Conservation (phyloP, 116 monocot genomes). For the Iris pallida region DNA sequence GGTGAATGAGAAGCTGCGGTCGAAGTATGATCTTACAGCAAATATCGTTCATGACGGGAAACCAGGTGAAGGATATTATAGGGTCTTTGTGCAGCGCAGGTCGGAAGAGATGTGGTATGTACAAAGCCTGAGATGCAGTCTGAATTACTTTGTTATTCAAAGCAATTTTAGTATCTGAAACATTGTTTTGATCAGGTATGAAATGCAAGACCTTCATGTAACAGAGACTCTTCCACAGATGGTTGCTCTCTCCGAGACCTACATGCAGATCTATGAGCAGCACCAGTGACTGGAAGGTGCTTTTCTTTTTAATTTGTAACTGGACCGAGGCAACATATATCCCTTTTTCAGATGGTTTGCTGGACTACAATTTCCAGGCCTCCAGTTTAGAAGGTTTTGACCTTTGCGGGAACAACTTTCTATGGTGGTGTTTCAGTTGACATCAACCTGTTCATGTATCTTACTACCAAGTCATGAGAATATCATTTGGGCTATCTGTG, state of each 20-base stretch:
- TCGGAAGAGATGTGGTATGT: constrained; percentile 92
- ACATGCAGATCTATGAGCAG: constrained; percentile 98
- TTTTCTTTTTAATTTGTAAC: too few relatives aligned
- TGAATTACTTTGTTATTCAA: too few relatives aligned
- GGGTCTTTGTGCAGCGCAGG: constrained; percentile 96
- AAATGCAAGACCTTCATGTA: constrained; percentile 96
- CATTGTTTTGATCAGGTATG: constrained; percentile 55
- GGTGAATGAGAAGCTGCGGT: constrained; percentile 53
- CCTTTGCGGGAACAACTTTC: too few relatives aligned
- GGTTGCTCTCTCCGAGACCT: constrained; percentile 92
- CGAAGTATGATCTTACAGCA: constrained; percentile 95
- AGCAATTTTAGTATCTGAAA: too few relatives aligned
- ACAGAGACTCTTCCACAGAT: constrained; percentile 96
- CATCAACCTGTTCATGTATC: too few relatives aligned
- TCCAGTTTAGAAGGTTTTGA: too few relatives aligned
- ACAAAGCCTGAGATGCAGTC: neutral
- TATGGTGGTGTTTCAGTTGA: too few relatives aligned
- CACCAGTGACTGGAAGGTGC: constrained; percentile 35
- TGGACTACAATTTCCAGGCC: too few relatives aligned
- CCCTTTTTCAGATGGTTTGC: too few relatives aligned
- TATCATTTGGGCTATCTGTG: too few relatives aligned
- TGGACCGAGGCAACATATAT: too few relatives aligned
- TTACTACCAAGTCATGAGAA: too few relatives aligned
- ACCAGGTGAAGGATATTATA: constrained; percentile 85
- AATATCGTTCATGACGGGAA: constrained; percentile 98